Percentiles rank a stretch among this genome's conserved stretches.
Conservation (phyloP, 2,329 filamentous ascomycete species). For the Exophiala phaeomuriformis region DNA sequence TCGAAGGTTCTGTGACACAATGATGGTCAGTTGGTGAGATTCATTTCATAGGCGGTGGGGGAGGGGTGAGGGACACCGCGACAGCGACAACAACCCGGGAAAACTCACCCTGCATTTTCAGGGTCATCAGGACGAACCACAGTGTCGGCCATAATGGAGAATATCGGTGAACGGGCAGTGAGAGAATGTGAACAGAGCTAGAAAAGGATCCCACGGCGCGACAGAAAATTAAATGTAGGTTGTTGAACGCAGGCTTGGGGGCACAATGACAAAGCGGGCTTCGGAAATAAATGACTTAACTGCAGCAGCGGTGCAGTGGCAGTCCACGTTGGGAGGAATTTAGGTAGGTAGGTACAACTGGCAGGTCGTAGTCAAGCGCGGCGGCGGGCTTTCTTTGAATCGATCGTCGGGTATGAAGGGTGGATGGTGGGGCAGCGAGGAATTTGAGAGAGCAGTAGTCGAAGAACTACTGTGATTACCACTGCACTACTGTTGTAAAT, state of each 20-base stretch:
- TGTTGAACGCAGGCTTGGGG: not conserved
- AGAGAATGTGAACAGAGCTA: slow-evolving; percentile 12
- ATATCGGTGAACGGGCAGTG: slow-evolving; percentile 3
- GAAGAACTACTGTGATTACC: too few relatives aligned
- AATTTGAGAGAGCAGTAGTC: not conserved
- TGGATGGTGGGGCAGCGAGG: slow-evolving; percentile 1
- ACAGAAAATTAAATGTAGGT: not conserved
- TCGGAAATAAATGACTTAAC: not conserved
- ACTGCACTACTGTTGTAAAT: too few relatives aligned
- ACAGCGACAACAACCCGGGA: not conserved
- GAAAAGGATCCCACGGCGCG: slow-evolving; percentile 3
- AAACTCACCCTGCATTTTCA: slow-evolving; percentile 47
- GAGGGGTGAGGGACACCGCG: slow-evolving; percentile 7
- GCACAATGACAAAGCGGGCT: slow-evolving; percentile 3
- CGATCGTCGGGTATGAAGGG: not conserved
- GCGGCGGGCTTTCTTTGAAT: slow-evolving; percentile 2
- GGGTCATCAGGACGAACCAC: slow-evolving; percentile 45
- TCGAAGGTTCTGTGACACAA: slow-evolving; percentile 63
- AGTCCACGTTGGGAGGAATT: too few relatives aligned
- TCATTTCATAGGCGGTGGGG: slow-evolving; percentile 9
- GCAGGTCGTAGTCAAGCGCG: not conserved
- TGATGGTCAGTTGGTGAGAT: slow-evolving; percentile 1
- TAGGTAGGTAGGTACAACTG: too few relatives aligned
- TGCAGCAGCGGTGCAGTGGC: not conserved
- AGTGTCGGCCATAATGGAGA: slow-evolving; percentile 43